Conservation (phyloP, 225 moss, liverwort and hornwort genomes). For the Polytrichum commune region DNA sequence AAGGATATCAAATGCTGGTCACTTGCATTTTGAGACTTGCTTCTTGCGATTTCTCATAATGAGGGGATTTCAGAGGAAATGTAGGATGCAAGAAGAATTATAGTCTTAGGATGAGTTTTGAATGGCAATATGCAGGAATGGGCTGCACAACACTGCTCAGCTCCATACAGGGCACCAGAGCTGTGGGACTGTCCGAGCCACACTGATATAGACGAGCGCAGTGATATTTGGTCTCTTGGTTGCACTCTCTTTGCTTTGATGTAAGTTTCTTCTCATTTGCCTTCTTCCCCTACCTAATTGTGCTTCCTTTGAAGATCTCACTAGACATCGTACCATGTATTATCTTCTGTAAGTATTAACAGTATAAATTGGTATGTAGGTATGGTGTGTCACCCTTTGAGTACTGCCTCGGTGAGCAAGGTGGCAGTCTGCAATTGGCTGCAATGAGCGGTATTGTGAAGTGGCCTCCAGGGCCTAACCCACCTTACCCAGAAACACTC, state of each 20-base stretch:
- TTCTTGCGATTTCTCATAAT: background rate
- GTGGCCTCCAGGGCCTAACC: slow-evolving; percentile 77
- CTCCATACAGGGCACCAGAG: slow-evolving; percentile 92
- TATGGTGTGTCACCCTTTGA: slow-evolving; percentile 95
- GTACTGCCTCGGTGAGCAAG: slow-evolving; percentile 71
- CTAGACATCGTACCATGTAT: background rate
- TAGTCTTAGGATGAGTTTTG: background rate
- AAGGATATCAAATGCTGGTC: too few species aligned
- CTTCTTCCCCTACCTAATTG: too few species aligned
- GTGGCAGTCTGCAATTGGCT: slow-evolving; percentile 91
- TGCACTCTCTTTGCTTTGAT: slow-evolving; percentile 93
- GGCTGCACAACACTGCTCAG: slow-evolving; percentile 89
- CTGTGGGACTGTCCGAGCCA: slow-evolving; percentile 95
- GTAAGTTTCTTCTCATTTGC: slow-evolving; percentile 31
- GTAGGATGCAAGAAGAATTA: too few species aligned
- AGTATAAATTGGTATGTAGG: slow-evolving; percentile 36
- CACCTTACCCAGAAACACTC: slow-evolving; percentile 76
- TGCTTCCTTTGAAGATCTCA: too few species aligned
- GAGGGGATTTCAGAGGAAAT: background rate
- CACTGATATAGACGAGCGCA: slow-evolving; percentile 71
- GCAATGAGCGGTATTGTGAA: slow-evolving; percentile 71
- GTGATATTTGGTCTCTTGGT: slow-evolving; percentile 95
- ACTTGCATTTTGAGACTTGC: background rate
- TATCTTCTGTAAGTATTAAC: background rate
- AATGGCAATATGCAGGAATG: slow-evolving; percentile 62